phyloP scores from a whole-genome alignment of 768 basidiomycete genomes.

The Pisolithus orientalis region DNA sequence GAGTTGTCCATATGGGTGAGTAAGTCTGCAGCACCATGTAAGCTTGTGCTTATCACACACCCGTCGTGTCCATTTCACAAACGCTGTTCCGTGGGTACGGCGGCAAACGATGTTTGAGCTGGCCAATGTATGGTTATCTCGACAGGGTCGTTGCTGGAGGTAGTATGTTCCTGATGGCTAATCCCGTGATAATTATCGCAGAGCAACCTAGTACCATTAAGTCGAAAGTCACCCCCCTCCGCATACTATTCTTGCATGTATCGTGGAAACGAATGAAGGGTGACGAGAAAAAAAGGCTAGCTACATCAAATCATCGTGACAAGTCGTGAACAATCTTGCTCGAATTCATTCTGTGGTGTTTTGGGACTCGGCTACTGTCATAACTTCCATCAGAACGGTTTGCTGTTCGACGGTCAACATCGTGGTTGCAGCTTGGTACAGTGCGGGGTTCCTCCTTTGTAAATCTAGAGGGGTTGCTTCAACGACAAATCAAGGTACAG shows the following conservation, averaged over 20 bases:
- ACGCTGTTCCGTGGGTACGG: too few species aligned
- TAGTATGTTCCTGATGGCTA: background rate
- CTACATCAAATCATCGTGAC: background rate
- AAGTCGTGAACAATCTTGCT: background rate
- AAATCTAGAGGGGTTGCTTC: slow-evolving; percentile 42
- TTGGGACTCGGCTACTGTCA: slow-evolving; percentile 56
- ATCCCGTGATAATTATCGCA: background rate
- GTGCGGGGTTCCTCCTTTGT: slow-evolving; percentile 61
- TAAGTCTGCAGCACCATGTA: too few species aligned
- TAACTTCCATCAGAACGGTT: slow-evolving; percentile 78
- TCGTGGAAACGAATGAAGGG: background rate
- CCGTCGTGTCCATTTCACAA: too few species aligned
- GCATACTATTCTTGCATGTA: background rate
- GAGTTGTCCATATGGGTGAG: too few species aligned
- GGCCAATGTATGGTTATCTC: too few species aligned
- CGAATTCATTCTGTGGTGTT: slow-evolving; percentile 6
- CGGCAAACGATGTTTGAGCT: too few species aligned
- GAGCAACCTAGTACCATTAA: background rate
- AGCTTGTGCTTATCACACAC: too few species aligned
- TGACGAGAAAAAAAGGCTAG: background rate
- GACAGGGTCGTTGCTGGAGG: background rate
- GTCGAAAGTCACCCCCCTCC: background rate
- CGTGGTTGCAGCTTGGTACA: slow-evolving; percentile 72
- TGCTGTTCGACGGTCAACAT: slow-evolving; percentile 68
- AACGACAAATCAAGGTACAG: background rate